Evolutionary conservation across 768 basidiomycete genomes (phyloP).

Genomic region (Pisolithus orientalis): DNA sequence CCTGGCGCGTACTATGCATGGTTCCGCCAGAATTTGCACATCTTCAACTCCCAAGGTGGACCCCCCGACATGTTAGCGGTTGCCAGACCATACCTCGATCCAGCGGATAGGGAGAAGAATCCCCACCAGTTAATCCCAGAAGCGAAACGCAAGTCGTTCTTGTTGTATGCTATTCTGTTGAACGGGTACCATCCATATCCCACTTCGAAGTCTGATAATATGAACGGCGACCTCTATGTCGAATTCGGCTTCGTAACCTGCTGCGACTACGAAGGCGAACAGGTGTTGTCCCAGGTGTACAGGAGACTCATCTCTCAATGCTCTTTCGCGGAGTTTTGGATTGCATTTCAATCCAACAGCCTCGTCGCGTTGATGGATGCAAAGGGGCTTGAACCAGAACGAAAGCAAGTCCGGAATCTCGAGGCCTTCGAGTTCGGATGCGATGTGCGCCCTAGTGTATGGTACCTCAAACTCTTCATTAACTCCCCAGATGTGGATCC

Average conservation of each 20-base stretch:
- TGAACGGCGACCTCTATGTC: background rate
- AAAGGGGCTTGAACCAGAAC: slow-evolving; percentile 10
- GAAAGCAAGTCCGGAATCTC: slow-evolving; percentile 9
- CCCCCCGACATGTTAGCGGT: background rate
- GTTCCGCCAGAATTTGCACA: slow-evolving; percentile 28
- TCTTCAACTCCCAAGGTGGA: slow-evolving; percentile 15
- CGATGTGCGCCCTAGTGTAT: slow-evolving; percentile 23
- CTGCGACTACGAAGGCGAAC: background rate
- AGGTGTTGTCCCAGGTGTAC: slow-evolving; percentile 12
- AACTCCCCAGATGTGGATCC: slow-evolving; percentile 3
- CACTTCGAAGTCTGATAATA: background rate
- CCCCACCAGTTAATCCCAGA: background rate
- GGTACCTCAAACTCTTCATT: slow-evolving; percentile 31
- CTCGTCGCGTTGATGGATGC: slow-evolving; percentile 23
- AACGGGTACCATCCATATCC: background rate
- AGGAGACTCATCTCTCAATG: slow-evolving; percentile 18
- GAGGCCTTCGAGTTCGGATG: slow-evolving; percentile 17
- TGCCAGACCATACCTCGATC: slow-evolving; percentile 1
- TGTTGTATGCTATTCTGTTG: too few species aligned
- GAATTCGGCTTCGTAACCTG: slow-evolving; percentile 12
- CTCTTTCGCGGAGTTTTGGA: slow-evolving; percentile 31
- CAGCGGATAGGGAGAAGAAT: background rate
- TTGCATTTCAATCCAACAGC: slow-evolving; percentile 17
- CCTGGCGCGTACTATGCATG: slow-evolving; percentile 29
- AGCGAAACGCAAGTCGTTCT: background rate